Evolutionary conservation across 2,329 filamentous ascomycete genomes (phyloP).

Genomic region (Colletotrichum tofieldiae): DNA sequence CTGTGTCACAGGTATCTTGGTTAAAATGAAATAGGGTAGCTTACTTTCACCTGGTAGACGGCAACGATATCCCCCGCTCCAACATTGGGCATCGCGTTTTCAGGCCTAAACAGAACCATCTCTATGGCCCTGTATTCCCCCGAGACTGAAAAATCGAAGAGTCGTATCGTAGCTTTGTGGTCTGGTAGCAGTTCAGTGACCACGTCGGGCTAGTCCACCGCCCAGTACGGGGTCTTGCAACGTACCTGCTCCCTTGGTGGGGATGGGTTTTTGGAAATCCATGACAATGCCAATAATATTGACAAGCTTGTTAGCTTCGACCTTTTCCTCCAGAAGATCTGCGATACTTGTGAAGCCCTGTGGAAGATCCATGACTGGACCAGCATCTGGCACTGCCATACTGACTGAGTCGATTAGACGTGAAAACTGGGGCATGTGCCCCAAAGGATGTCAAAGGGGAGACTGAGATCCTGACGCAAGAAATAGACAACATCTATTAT

Average conservation of each 20-base stretch:
- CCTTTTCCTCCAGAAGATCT: conserved; percentile 60
- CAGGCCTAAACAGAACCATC: conserved; percentile 74
- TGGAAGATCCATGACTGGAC: conserved; percentile 49
- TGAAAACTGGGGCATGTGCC: neutral
- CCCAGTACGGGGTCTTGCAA: neutral
- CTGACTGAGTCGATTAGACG: neutral
- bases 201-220: neutral
- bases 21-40: conserved; percentile 38
- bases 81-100: conserved; percentile 64
- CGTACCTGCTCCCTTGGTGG: conserved; percentile 68
- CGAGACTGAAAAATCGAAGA: conserved; percentile 73
- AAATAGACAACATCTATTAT: neutral
- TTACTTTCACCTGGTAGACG: conserved; percentile 70
- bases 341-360: conserved; percentile 58
- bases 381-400: conserved; percentile 15
- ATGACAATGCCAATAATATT: conserved; percentile 81
- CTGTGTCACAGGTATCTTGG: conserved; percentile 14
- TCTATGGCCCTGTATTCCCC: conserved; percentile 56
- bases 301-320: conserved; percentile 54
- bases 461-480: neutral
- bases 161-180: conserved; percentile 71
- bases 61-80: conserved; percentile 75
- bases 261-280: conserved; percentile 71
- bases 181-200: conserved; percentile 58
- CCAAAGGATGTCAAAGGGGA: neutral